Evolutionary conservation across 108 stramenopile species (phyloP), one percentile per base, ranked within the genome.

Genomic region (Chaetoceros muelleri): DNA sequence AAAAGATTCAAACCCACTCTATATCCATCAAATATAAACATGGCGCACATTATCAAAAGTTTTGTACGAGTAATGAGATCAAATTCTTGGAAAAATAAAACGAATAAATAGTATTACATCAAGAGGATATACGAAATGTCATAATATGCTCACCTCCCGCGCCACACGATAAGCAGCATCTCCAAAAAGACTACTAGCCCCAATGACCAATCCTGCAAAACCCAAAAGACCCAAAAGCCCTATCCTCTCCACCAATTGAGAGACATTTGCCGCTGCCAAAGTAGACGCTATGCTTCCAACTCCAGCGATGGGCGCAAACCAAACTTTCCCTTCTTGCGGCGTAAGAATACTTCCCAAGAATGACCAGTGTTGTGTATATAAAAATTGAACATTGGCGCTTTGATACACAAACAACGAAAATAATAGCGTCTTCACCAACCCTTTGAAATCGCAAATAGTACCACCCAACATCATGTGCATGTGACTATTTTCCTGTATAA

Each of bases 341-440:
- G 85, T 82, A 53, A 84, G 67, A 27, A 91, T 80, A 8, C 70
- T 71, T 25, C 81, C 75, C 18, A 91, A 58, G 55, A 87, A 91
- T 13, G 77, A 76, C 90, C 90, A 91, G 58, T 91, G 85, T 26
- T 91, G 90, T 24, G 77, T 72, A 53, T 91, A 82, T 2, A 91
- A 47, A 31, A 91, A 52, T 48, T 85, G 83, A 8, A 79, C 84
- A 58, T 87, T 87, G n/a, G 80, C 81, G 64, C 84, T 92, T 57
- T 87, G 86, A 72, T 81, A 82, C n/a, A 92, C 70, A 67, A 87
- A 92, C 5, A 71, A 28, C 2, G 51, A 3, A 44, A 75, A 75
- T 24, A 75, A 28, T 7, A 66, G 29, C 0, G 58, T 17, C 22
- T 61, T 58, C n/a, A n/a, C n/a, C n/a, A n/a, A 48, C 71, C 68